A percentile compares a stretch with the other conserved stretches of the same genome.
Evolutionary conservation across 2,329 filamentous ascomycete species (phyloP).

Genomic region (Colletotrichum sublineola): DNA sequence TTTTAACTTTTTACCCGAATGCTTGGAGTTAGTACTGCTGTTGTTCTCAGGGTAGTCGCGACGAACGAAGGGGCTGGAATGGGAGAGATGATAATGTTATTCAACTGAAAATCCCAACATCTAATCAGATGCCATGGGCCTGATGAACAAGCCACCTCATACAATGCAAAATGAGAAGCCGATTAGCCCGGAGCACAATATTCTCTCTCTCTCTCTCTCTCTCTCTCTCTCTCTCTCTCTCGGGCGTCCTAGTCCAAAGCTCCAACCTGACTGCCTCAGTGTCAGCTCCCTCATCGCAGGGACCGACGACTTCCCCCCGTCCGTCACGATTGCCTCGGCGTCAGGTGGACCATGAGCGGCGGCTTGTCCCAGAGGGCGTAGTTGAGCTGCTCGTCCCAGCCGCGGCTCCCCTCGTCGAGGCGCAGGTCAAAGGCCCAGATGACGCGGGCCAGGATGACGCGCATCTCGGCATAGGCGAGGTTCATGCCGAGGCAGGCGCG

Average conservation of each 20-base stretch:
- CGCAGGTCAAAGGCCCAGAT: constrained; percentile 36
- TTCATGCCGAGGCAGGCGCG: constrained; percentile 37
- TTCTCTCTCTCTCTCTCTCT: neutral
- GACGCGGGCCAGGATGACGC: constrained; percentile 28
- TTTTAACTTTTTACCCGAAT: neutral
- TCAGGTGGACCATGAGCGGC: constrained; percentile 35
- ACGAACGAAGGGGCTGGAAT: neutral
- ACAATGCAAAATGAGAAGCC: neutral
- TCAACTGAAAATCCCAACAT: neutral
- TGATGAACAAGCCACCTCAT: neutral
- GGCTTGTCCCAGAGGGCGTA: constrained; percentile 32
- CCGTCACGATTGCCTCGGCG: constrained; percentile 5
- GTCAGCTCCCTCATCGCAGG: too few species aligned
- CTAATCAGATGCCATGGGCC: neutral
- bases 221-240: neutral
- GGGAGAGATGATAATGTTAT: neutral
- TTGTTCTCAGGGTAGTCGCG: neutral
- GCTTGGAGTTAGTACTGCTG: neutral
- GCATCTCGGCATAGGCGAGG: constrained; percentile 40
- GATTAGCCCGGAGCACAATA: neutral
- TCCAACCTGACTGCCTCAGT: neutral
- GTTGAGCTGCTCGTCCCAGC: constrained; percentile 26
- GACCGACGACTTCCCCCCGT: too few species aligned
- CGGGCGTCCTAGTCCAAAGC: neutral
- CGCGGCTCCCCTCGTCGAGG: constrained; percentile 15